These are phyloP conservation scores for Aspergillus sp. DNA, from an alignment of 2,329 filamentous ascomycete species.

Conservation along the genomic window DNA sequence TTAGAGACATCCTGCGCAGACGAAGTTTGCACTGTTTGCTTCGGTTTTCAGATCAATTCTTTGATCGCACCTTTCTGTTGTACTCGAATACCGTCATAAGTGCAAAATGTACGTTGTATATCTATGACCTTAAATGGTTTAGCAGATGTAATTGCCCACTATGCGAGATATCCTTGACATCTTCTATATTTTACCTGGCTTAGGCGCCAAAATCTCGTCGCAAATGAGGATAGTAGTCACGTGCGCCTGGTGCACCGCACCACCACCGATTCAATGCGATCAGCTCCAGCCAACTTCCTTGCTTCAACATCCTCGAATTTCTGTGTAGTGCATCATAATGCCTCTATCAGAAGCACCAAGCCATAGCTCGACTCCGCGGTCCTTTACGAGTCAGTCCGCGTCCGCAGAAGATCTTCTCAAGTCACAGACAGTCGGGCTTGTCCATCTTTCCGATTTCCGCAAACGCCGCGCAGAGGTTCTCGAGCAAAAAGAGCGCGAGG, in stretches of 20 bases:
- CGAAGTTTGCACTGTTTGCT: constrained; percentile 32
- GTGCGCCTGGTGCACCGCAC: neutral
- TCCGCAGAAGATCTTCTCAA: constrained; percentile 82
- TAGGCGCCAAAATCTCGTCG: too few relatives aligned
- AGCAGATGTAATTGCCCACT: neutral
- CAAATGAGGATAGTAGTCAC: neutral
- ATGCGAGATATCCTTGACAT: too few relatives aligned
- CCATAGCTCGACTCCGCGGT: constrained; percentile 50
- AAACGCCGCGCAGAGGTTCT: constrained; percentile 94
- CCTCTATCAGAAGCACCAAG: constrained; percentile 43
- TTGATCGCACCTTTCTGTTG: neutral
- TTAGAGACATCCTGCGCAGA: constrained; percentile 27
- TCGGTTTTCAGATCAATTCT: neutral
- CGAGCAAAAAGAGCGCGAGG: constrained; percentile 85
- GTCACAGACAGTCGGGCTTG: constrained; percentile 85
- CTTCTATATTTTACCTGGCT: too few relatives aligned
- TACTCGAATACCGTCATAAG: too few relatives aligned
- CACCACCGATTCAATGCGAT: neutral
- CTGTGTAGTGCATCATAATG: constrained; percentile 18
- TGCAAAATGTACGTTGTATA: too few relatives aligned
- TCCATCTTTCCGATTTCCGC: constrained; percentile 89
- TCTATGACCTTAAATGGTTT: neutral
- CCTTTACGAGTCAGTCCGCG: constrained; percentile 74
- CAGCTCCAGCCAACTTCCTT: neutral
- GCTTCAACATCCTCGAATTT: neutral